Evolutionary conservation across 2,329 filamentous ascomycete genomes (phyloP), one percentile per base, ranked within the genome.

Genomic region (Sclerotiophoma versabilis): DNA sequence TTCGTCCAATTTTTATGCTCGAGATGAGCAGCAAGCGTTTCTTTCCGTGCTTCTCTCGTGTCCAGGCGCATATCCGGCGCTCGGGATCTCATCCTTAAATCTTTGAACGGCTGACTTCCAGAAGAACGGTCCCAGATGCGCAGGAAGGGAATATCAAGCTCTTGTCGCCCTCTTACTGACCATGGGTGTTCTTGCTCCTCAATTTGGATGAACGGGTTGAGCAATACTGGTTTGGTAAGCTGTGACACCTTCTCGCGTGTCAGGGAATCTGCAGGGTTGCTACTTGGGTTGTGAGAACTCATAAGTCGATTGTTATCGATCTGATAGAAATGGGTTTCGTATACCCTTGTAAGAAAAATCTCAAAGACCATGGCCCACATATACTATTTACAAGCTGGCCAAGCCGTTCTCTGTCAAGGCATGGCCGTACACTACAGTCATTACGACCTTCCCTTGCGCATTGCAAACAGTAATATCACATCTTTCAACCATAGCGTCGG

Each of bases 121-220:
- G 56, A 57, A 25, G 14, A 25, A n/a, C 10, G 3, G 41, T 63
- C 58, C 37, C 44, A 63, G n/a, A 49, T 43, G 15, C 60, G 49
- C 30, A 63, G 37, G 30, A 55, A n/a, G 33, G 32, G 52, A 39
- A 37, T 11, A 22, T 44, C 46, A 23, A 38, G 30, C 15, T 17
- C n/a, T 23, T 50, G 27, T 19, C 1, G 22, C 22, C 34, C 12
- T 12, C 20, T 55, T 7, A 33, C 34, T 25, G 26, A 33, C 52
- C 52, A 55, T 32, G 46, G 52, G 26, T 55, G 52, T 14, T 8
- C 4, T 27, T 50, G 27, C 39, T 55, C 52, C 34, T 56, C 38
- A 17, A 7, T 15, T 10, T 11, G 12, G 27, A 48, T 26, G 36
- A 36, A 36, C 27, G 42, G 42, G 19, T 46, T 45, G 27, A 39